Evolutionary conservation across 208 protist genomes (phyloP), one percentile per base, ranked within the genome.

Genomic region (Angomonas ambiguus): DNA sequence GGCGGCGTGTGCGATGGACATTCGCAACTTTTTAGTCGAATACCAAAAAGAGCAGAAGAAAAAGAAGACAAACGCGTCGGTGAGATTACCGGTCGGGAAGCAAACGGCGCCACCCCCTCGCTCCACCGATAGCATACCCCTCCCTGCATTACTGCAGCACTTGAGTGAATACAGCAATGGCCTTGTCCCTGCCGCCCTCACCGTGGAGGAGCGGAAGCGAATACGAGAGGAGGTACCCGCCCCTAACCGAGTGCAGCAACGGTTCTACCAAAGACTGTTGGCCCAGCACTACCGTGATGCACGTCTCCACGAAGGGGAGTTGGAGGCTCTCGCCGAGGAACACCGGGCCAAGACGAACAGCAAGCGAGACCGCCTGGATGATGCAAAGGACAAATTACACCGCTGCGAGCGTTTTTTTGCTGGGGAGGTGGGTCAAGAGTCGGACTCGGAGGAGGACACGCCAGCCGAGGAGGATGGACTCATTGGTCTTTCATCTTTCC

Each of bases 161-260:
- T 66, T 95, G 31, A 83, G 91, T 63, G 67, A 81, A 59, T 92
- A 92, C 79, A 95, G 84, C 51, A 79, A 86, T 41, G 89, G 89
- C 27, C 69, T 95, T 25, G 69, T 92, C 31, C 45, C 45, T 5
- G 45, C 45, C 45, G 5, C 18, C 45, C 3, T 53, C 20, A 13
- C 45, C 20, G 45, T 24, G 18, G 45, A 53, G 45, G 35, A 51
- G 22, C 83, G 89, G 27, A 95, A 95, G 71, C 83, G 88, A 20
- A 45, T 71, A 16, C 83, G 85, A 1, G 69, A 66, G 18, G 59
- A 66, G 45, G 32, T 11, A 28, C 51, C 34, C 32, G 3, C 30
- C 24, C 30, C 58, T 27, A 63, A 30, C 45, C 55, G 59, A 20
- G 18, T 65, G 60, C 80, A 82, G 34, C 80, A 84, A 33, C 75